A percentile compares a stretch with the other conserved stretches of the same genome.
These are phyloP conservation scores for Sistotremastrum niveocremeum DNA, from an alignment of 768 basidiomycete genomes.

Conservation along the genomic window DNA sequence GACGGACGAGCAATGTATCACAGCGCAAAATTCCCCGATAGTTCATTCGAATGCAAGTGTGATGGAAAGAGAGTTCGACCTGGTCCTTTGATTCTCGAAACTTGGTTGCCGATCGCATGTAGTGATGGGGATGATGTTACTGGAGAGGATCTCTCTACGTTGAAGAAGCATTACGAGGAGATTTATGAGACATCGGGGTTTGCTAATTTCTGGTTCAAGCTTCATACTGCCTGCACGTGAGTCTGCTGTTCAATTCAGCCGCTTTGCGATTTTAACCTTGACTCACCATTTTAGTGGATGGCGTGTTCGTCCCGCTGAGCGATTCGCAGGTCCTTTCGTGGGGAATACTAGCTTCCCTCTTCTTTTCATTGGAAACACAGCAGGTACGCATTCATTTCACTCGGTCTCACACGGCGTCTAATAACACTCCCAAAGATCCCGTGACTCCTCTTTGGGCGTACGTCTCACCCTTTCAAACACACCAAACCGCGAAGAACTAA, in stretches of 20 bases:
- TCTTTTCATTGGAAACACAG: conserved; percentile 28
- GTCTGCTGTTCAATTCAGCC: not conserved
- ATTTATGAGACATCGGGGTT: conserved; percentile 5
- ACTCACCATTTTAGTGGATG: conserved; percentile 1
- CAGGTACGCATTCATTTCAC: conserved; percentile 3
- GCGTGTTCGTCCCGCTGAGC: too few species aligned
- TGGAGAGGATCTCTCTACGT: conserved; percentile 2
- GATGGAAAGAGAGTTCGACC: not conserved
- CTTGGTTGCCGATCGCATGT: conserved; percentile 6
- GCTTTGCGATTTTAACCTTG: not conserved
- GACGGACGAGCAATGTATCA: conserved; percentile 10
- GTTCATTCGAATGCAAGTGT: conserved; percentile 2
- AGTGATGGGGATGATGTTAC: conserved; percentile 6
- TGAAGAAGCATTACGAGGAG: conserved; percentile 4
- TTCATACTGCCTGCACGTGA: conserved; percentile 3
- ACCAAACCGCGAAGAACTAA: too few species aligned
- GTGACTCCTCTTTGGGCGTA: conserved; percentile 6
- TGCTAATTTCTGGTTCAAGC: conserved; percentile 8
- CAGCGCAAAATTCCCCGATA: conserved; percentile 1
- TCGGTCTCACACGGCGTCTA: too few species aligned
- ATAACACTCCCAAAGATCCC: conserved; percentile 3
- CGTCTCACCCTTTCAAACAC: not conserved
- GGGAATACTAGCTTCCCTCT: conserved; percentile 27
- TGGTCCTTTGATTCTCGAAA: not conserved
- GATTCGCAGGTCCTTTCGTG: conserved; percentile 8